These are phyloP conservation scores for Claviceps citrina DNA, from an alignment of 2,329 filamentous ascomycete genomes.

Conservation along the genomic window DNA sequence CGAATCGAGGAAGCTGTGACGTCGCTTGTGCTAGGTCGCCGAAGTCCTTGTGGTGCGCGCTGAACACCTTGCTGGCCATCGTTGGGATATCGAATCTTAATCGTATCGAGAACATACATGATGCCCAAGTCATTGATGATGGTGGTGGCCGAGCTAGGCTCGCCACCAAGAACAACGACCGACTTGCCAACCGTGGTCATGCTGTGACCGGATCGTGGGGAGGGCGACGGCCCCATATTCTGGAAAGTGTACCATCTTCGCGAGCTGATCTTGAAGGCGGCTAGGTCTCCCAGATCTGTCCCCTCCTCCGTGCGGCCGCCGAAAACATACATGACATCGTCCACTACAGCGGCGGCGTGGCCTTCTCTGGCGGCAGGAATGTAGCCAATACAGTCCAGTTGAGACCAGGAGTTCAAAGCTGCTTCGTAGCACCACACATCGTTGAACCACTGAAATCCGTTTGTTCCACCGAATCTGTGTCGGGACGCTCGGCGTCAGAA, in stretches of 20 bases:
- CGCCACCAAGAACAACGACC: slow-evolving; percentile 81
- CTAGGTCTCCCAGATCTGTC: slow-evolving; percentile 78
- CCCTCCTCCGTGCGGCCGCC: slow-evolving; percentile 91
- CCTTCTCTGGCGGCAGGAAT: slow-evolving; percentile 89
- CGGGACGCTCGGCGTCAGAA: slow-evolving; percentile 3
- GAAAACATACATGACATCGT: slow-evolving; percentile 99
- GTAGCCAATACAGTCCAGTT: slow-evolving; percentile 92
- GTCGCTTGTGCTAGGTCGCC: slow-evolving; percentile 28
- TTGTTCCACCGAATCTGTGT: slow-evolving; percentile 83
- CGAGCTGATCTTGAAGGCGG: slow-evolving; percentile 59
- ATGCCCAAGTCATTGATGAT: slow-evolving; percentile 74
- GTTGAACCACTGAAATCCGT: slow-evolving; percentile 95
- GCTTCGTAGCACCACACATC: slow-evolving; percentile 97
- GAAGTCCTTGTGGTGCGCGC: slow-evolving; percentile 23
- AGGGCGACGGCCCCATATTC: slow-evolving; percentile 95
- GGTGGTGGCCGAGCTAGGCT: slow-evolving; percentile 74
- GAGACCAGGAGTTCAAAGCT: slow-evolving; percentile 63
- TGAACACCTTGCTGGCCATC: slow-evolving; percentile 36
- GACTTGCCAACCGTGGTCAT: slow-evolving; percentile 94
- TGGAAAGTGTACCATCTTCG: slow-evolving; percentile 98
- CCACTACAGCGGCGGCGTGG: slow-evolving; percentile 81
- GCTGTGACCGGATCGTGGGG: slow-evolving; percentile 83
- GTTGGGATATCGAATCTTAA: slow-evolving; percentile 90
- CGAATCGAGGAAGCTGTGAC: slow-evolving; percentile 15
- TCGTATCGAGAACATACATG: slow-evolving; percentile 84